Percentiles rank a stretch among this genome's conserved stretches.
Conservation (phyloP, 2,329 filamentous ascomycete genomes). For the Calonectria naviculata region DNA sequence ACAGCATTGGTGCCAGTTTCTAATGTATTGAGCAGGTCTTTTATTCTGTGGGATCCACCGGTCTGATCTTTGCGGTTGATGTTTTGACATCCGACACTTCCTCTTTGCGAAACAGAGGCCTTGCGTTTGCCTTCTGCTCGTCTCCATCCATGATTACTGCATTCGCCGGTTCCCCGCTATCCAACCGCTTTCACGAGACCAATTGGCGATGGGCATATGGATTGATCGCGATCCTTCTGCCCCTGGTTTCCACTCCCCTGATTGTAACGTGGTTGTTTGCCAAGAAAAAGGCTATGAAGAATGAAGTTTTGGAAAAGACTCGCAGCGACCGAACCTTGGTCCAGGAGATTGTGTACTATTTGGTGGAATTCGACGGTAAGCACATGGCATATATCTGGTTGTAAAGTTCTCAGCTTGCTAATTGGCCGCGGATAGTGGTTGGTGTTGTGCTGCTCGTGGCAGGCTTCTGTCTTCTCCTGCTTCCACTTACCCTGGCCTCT, state of each 20-base stretch:
- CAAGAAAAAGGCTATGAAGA: not conserved
- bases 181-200: conserved; percentile 34
- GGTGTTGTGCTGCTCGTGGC: conserved; percentile 63
- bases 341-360: conserved; percentile 18
- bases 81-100: conserved; percentile 73
- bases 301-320: not conserved
- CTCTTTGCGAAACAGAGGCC: conserved; percentile 40
- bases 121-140: conserved; percentile 43
- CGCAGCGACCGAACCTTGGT: not conserved
- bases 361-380: conserved; percentile 38
- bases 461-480: conserved; percentile 61
- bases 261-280: not conserved
- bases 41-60: conserved; percentile 66
- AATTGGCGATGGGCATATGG: conserved; percentile 41
- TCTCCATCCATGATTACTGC: conserved; percentile 50
- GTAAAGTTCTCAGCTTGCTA: not conserved
- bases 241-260: not conserved
- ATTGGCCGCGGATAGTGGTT: conserved; percentile 40
- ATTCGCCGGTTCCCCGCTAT: conserved; percentile 41
- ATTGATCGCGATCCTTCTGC: not conserved
- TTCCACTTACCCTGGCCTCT: conserved; percentile 57
- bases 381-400: not conserved
- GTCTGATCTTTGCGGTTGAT: conserved; percentile 67
- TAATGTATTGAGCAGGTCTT: conserved; percentile 52
- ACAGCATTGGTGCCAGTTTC: not conserved